Conservation (phyloP, 176 grass and related monocot genomes). For the Pharus latifolius region DNA sequence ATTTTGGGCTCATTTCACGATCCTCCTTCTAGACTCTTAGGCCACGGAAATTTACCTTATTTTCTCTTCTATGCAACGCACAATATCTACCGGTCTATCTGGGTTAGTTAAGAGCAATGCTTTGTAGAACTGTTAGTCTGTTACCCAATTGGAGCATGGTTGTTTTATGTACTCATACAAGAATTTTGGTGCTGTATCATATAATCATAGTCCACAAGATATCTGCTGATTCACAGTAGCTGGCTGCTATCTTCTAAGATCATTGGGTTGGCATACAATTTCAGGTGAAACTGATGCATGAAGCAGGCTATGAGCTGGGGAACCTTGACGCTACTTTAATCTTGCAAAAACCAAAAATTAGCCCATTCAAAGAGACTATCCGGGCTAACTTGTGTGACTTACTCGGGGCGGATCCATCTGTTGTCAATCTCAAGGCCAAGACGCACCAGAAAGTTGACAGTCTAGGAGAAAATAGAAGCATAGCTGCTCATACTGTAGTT, state of each 20-base stretch:
- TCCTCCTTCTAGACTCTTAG: neutral
- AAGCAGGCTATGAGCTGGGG: slow-evolving; percentile 84
- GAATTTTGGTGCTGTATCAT: neutral
- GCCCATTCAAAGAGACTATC: slow-evolving; percentile 88
- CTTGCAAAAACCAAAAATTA: slow-evolving; percentile 84
- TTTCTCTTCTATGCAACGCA: neutral
- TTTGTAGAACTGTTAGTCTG: too few relatives aligned
- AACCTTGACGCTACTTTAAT: slow-evolving; percentile 94
- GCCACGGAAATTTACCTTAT: neutral
- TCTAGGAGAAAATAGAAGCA: slow-evolving; percentile 93
- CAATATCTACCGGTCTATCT: neutral
- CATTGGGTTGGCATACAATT: slow-evolving; percentile 6
- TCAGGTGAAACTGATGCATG: slow-evolving; percentile 94
- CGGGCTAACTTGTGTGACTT: slow-evolving; percentile 75
- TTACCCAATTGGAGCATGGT: neutral
- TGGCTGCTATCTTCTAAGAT: neutral
- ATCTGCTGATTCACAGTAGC: neutral
- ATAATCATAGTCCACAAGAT: neutral
- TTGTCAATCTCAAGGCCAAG: slow-evolving; percentile 97
- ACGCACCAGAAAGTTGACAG: slow-evolving; percentile 96
- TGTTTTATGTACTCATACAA: neutral
- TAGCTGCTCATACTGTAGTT: slow-evolving; percentile 92
- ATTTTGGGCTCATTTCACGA: neutral
- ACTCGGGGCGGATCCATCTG: slow-evolving; percentile 68
- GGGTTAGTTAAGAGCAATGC: neutral